Evolutionary conservation across 1,284 basidiomycete species (phyloP), one percentile per base, ranked within the genome.

Genomic region (Moesziomyces aphidis): DNA sequence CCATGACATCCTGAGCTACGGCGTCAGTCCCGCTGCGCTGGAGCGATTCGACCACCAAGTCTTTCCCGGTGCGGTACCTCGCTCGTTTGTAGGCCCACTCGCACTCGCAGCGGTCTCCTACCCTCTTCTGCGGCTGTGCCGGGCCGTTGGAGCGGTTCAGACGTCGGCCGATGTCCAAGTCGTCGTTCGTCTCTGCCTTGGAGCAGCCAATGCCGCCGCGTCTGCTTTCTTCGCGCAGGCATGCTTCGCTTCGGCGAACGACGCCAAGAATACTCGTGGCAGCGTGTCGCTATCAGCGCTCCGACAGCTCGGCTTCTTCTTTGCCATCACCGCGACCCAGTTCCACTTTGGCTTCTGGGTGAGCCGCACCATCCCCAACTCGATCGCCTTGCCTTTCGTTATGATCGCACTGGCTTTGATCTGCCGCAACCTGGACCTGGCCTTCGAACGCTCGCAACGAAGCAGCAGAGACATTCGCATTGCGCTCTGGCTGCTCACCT

Each of bases 341-440:
- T 98, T 97, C 83, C 96, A 98, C 84, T 85, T 95, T 13, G 90
- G 91, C 4, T 99, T 94, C 85, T 99, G 94, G 91, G 92, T 93
- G 86, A 90, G 94, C 4, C 87, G 96, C 50, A 97, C 96, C 0
- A 86, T 97, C 17, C 95, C 96, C 0, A 99, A 99, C 85, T 95
- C 95, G 89, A 90, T 95, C 70, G 94, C 94, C 4, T 87, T 96
- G 21, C 87, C 92, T 3, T 47, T 92, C 90, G 92, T 55, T 91
- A 91, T 61, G 70, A n/a, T 91, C 19, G 89, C 91, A 0, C 85
- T 89, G 11, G 90, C 86, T 48, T 77, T 89, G 0, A 82, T 93
- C 4, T 79, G 92, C 45, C 83, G 88, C 24, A 62, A 55, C 34
- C 44, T 69, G 13, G 56, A 50, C 19, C 13, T n/a, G 5, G 15